Conservation (phyloP, 225 moss, liverwort and hornwort genomes). For the Anthoceros angustus region DNA sequence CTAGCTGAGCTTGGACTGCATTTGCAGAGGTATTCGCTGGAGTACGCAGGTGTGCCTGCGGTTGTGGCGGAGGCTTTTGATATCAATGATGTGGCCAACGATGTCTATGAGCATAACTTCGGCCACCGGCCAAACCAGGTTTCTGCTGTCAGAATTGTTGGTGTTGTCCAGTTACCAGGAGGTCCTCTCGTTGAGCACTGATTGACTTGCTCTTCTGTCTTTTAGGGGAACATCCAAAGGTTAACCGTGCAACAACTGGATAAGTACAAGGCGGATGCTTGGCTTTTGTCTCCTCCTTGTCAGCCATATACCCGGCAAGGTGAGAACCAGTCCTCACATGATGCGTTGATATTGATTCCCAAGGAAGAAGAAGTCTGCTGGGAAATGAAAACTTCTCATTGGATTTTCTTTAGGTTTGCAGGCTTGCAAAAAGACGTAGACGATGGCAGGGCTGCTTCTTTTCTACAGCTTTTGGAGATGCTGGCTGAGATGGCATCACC, state of each 20-base stretch:
- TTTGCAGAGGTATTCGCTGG: constrained; percentile 78
- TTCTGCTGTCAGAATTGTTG: not conserved
- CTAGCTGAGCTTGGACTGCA: not conserved
- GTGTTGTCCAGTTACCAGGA: too few species aligned
- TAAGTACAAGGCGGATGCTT: constrained; percentile 63
- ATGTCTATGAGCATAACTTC: constrained; percentile 95
- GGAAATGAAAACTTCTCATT: constrained; percentile 40
- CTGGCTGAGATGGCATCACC: constrained; percentile 66
- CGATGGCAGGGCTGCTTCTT: constrained; percentile 74
- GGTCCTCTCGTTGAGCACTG: not conserved
- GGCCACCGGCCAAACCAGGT: constrained; percentile 96
- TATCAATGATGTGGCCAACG: constrained; percentile 88
- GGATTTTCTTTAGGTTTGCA: constrained; percentile 58
- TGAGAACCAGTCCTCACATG: constrained; percentile 10
- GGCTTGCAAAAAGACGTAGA: constrained; percentile 87
- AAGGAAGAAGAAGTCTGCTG: not conserved
- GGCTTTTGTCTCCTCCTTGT: constrained; percentile 97
- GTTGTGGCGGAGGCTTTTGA: constrained; percentile 87
- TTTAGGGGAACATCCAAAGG: constrained; percentile 80
- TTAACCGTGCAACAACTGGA: constrained; percentile 67
- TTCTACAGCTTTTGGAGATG: constrained; percentile 74
- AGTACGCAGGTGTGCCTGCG: constrained; percentile 58
- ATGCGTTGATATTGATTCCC: not conserved
- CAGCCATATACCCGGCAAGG: constrained; percentile 99
- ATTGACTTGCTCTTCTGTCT: not conserved